Evolutionary conservation across 257 asterid genomes (phyloP), one percentile per base, ranked within the genome.

Genomic region (Rubia yunnanensis): DNA sequence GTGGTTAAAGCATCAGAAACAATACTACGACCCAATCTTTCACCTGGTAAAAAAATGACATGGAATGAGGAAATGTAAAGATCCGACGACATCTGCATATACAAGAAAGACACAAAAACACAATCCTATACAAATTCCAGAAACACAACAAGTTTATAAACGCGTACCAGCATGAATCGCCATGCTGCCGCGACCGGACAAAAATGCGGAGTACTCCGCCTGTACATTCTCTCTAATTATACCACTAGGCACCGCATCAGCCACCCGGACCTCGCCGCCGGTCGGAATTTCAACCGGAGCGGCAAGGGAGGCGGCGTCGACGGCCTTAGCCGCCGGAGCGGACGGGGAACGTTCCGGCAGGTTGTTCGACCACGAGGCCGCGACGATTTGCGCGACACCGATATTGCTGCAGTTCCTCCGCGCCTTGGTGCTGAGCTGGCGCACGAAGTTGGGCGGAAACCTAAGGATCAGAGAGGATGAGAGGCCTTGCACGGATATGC

Each of bases 321-420:
- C 77, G 22, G 95, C 89, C 79, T 79, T 80, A 66, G 86, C 92
- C 82, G 84, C 85, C 85, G 88, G 79, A 1, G 81, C 7, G 61
- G 66, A 27, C 24, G 65, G 67, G 63, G 81, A 63, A 32, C 68
- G 72, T 15, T 38, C 64, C 54, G 46, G 65, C 61, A 66, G 83
- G 76, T 87, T 79, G 79, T 87, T 83, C 0, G 99, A 81, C 99
- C 99, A 92, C 46, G 96, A 86, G 69, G 99, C 99, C 74, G 97
- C 97, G 27, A 86, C 99, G 35, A 94, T 79, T 77, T 94, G 99
- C 9, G 99, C 99, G 15, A 94, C 95, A 41, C 99, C 97, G 62
- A 94, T 94, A 77, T 89, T 94, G 85, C 97, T 83, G 70, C 99
- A 94, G 79, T 94, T 94, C 74, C 97, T 72, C 66, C 97, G 78